These are phyloP conservation scores for Tirmania nivea DNA, from an alignment of 495 filamentous ascomycete species.

Conservation along the genomic window DNA sequence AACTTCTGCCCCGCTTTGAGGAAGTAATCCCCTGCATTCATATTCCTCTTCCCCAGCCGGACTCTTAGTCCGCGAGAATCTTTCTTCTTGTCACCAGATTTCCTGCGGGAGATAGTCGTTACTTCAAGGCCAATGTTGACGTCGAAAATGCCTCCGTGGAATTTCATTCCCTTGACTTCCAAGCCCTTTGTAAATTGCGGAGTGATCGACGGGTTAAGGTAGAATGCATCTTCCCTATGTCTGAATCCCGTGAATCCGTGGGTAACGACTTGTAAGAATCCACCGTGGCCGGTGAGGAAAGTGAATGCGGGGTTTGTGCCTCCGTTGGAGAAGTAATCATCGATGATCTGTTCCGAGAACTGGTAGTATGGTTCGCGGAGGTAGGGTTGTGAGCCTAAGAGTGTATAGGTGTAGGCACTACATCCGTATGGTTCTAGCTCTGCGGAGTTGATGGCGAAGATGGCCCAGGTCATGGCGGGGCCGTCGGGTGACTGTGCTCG, in stretches of 20 bases:
- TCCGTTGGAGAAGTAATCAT: slow-evolving; percentile 40
- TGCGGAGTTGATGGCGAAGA: slow-evolving; percentile 33
- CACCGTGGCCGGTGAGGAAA: slow-evolving; percentile 38
- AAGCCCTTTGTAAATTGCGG: slow-evolving; percentile 29
- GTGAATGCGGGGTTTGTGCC: slow-evolving; percentile 37
- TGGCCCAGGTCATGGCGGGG: slow-evolving; percentile 40
- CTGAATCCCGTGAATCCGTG: slow-evolving; percentile 34
- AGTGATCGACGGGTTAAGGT: slow-evolving; percentile 32
- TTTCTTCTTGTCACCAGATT: background rate
- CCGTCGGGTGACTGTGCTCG: slow-evolving; percentile 34
- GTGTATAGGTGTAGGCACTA: slow-evolving; percentile 32
- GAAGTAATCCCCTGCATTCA: slow-evolving; percentile 21
- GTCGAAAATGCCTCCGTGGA: slow-evolving; percentile 16
- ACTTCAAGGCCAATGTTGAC: slow-evolving; percentile 7
- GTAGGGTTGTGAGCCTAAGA: slow-evolving; percentile 31
- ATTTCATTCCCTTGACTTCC: slow-evolving; percentile 17
- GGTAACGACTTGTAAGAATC: slow-evolving; percentile 31
- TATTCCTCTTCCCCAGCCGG: slow-evolving; percentile 12
- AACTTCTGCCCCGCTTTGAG: slow-evolving; percentile 32
- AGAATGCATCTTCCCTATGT: slow-evolving; percentile 27
- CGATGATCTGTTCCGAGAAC: slow-evolving; percentile 48
- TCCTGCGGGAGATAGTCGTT: slow-evolving; percentile 16
- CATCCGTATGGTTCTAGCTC: slow-evolving; percentile 32
- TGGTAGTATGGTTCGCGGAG: slow-evolving; percentile 35
- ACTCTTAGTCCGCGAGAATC: slow-evolving; percentile 2